These are phyloP conservation scores for Psidium friedrichsthalianum DNA, from an alignment of 345 rosid species.

Conservation along the genomic window DNA sequence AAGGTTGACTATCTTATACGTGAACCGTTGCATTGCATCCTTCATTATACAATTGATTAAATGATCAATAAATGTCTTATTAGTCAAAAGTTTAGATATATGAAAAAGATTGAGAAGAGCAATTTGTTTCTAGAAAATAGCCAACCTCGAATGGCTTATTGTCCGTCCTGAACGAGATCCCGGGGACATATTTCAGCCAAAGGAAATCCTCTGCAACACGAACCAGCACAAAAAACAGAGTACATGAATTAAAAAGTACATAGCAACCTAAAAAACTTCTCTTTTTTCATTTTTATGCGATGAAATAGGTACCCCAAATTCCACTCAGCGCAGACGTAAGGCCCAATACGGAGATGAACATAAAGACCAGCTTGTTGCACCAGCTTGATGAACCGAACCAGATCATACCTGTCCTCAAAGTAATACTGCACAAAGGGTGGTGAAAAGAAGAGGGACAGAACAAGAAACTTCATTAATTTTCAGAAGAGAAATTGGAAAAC, in stretches of 20 bases:
- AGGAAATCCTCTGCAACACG: slow-evolving; percentile 11
- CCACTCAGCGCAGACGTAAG: slow-evolving; percentile 14
- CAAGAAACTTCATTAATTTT: not conserved
- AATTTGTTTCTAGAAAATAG: not conserved
- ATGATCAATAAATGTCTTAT: too few relatives aligned
- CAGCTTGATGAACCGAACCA: slow-evolving; percentile 33
- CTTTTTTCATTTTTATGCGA: not conserved
- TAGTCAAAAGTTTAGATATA: not conserved
- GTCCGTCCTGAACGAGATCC: slow-evolving; percentile 13
- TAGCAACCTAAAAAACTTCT: not conserved
- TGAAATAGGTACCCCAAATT: slow-evolving; percentile 7
- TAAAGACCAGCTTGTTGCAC: slow-evolving; percentile 33
- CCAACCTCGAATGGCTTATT: slow-evolving; percentile 7
- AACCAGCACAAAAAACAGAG: not conserved
- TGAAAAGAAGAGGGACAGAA: not conserved
- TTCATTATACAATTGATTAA: not conserved
- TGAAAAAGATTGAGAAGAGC: not conserved
- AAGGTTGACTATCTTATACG: slow-evolving; percentile 24
- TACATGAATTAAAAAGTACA: not conserved
- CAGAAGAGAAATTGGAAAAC: not conserved
- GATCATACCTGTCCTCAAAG: slow-evolving; percentile 31
- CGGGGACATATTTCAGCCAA: slow-evolving; percentile 14
- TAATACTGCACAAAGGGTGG: slow-evolving; percentile 12
- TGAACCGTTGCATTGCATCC: slow-evolving; percentile 28
- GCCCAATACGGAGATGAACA: slow-evolving; percentile 14